Conservation (phyloP, 352 stramenopile genomes). For the Blastocystis hominis region DNA sequence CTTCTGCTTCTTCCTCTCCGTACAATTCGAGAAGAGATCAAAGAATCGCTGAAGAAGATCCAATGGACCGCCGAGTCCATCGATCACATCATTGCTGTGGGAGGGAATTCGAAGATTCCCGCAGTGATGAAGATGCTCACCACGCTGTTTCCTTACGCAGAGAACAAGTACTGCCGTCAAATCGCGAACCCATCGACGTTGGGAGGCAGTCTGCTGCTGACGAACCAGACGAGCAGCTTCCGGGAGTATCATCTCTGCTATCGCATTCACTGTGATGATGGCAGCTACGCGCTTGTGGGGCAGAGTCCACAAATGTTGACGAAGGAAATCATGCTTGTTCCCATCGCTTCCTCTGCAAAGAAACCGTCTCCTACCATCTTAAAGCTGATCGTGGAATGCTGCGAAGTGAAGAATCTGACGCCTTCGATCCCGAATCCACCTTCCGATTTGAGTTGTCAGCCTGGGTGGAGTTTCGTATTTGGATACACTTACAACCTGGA, state of each 20-base stretch:
- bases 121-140: background rate
- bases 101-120: conserved; percentile 32
- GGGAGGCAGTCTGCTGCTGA: background rate
- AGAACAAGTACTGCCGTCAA: background rate
- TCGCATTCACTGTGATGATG: background rate
- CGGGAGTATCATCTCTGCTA: background rate
- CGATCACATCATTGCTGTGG: background rate
- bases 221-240: background rate
- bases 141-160: background rate
- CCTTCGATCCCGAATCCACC: background rate
- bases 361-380: background rate
- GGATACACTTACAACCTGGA: conserved; percentile 4
- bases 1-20: conserved; percentile 9
- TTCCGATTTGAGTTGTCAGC: background rate
- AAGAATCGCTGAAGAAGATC: background rate
- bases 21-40: background rate
- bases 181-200: background rate
- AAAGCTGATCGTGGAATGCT: background rate
- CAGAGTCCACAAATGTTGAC: background rate
- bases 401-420: background rate
- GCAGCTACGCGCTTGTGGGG: background rate
- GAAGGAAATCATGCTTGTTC: background rate
- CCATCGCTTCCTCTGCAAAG: background rate
- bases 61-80: background rate
- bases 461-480: conserved; percentile 9